These are phyloP conservation scores for Verbena officinalis DNA, from an alignment of 257 asterid species.

Conservation along the genomic window DNA sequence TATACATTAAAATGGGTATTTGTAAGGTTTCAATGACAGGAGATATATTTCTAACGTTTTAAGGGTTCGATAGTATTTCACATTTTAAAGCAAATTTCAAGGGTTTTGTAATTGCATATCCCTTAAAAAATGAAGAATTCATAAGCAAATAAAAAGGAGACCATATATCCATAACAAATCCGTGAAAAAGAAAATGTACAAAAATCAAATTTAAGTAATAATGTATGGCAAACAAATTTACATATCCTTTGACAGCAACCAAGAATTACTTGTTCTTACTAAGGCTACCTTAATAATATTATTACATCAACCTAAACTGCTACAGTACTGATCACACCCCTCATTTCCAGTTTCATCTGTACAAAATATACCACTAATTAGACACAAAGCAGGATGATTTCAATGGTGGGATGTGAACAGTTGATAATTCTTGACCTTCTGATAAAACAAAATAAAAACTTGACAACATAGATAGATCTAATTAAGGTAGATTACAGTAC, in stretches of 20 bases:
- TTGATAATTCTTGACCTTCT: neutral
- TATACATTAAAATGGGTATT: too few relatives aligned
- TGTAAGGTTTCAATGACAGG: too few relatives aligned
- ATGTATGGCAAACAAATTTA: neutral
- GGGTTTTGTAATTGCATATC: too few relatives aligned
- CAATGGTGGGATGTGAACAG: neutral
- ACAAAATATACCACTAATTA: constrained; percentile 14
- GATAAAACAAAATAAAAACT: neutral
- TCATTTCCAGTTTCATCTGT: constrained; percentile 24
- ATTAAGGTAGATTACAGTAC: neutral
- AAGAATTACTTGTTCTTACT: neutral
- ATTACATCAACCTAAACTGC: constrained; percentile 15
- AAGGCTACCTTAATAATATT: neutral
- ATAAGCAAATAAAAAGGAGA: neutral
- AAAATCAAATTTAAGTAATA: neutral
- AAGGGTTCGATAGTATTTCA: too few relatives aligned
- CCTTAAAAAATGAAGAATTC: constrained; percentile 13
- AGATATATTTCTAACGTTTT: too few relatives aligned
- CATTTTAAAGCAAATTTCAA: too few relatives aligned
- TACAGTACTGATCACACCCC: constrained; percentile 22
- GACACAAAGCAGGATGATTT: neutral
- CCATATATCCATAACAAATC: neutral
- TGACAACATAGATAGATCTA: neutral
- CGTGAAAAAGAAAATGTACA: neutral
- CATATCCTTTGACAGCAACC: neutral